These are phyloP conservation scores for Aspergillus conjunctus DNA, from an alignment of 495 filamentous ascomycete species.

Conservation along the genomic window DNA sequence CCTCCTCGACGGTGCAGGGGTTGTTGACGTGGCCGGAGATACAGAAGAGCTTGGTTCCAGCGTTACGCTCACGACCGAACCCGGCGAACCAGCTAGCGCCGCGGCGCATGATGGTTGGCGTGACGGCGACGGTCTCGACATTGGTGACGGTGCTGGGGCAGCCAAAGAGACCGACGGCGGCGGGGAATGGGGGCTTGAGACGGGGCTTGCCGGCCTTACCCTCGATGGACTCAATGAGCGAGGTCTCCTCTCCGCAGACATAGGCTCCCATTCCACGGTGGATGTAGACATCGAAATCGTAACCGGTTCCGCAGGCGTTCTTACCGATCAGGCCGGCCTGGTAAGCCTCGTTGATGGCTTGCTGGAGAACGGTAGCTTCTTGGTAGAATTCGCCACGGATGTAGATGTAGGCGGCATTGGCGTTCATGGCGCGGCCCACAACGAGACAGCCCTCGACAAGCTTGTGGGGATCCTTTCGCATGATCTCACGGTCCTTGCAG, in stretches of 20 bases:
- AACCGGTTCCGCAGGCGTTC: slow-evolving; percentile 94
- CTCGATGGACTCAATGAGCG: slow-evolving; percentile 95
- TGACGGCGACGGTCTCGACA: slow-evolving; percentile 94
- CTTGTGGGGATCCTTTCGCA: slow-evolving; percentile 99
- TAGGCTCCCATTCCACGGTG: slow-evolving; percentile 98
- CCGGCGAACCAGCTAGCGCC: slow-evolving; percentile 88
- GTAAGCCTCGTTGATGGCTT: slow-evolving; percentile 97
- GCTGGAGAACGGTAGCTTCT: slow-evolving; percentile 90
- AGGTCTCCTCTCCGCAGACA: slow-evolving; percentile 97
- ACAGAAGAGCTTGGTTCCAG: slow-evolving; percentile 96
- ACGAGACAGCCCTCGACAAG: slow-evolving; percentile 96
- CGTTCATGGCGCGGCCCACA: slow-evolving; percentile 96
- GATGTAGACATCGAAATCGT: slow-evolving; percentile 96
- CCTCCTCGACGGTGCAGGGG: slow-evolving; percentile 95
- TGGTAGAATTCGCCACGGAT: slow-evolving; percentile 99
- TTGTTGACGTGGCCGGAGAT: slow-evolving; percentile 99
- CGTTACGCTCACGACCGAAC: slow-evolving; percentile 93
- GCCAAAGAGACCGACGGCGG: slow-evolving; percentile 94
- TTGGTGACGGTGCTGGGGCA: slow-evolving; percentile 98
- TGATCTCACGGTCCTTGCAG: slow-evolving; percentile 99
- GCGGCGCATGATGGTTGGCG: slow-evolving; percentile 92
- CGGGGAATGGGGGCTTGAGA: slow-evolving; percentile 97
- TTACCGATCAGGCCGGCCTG: slow-evolving; percentile 90
- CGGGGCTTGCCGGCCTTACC: slow-evolving; percentile 98
- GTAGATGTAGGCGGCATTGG: slow-evolving; percentile 97